These are phyloP conservation scores for Pezizomycotina sp. DNA, from an alignment of 2,329 filamentous ascomycete genomes.

Conservation along the genomic window DNA sequence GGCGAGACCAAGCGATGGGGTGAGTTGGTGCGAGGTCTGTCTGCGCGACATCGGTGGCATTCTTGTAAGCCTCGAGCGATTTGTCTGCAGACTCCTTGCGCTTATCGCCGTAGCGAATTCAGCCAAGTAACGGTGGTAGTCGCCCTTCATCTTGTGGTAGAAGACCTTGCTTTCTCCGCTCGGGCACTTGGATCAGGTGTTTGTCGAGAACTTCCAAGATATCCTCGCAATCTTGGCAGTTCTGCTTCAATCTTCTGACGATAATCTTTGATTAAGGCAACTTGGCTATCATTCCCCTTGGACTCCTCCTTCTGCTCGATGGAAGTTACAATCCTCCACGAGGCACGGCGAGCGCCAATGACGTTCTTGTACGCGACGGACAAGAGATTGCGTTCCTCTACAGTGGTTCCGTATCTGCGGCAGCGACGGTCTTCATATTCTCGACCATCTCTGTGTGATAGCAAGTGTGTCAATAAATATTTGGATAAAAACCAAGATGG, in stretches of 20 bases:
- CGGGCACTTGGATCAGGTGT: slow-evolving; percentile 81
- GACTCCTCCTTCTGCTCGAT: slow-evolving; percentile 99
- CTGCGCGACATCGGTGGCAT: slow-evolving; percentile 94
- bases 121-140: slow-evolving; percentile 89
- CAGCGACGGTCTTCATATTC: slow-evolving; percentile 98
- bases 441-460: slow-evolving; percentile 75
- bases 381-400: slow-evolving; percentile 53
- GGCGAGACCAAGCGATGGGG: slow-evolving; percentile 88
- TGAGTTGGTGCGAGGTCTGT: slow-evolving; percentile 94
- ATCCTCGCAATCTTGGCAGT: slow-evolving; percentile 98
- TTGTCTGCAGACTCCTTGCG: slow-evolving; percentile 74
- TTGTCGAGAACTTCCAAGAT: slow-evolving; percentile 89
- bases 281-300: slow-evolving; percentile 93
- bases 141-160: slow-evolving; percentile 99
- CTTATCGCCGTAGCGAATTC: slow-evolving; percentile 91
- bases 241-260: slow-evolving; percentile 96
- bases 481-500: background rate
- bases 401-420: slow-evolving; percentile 47
- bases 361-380: slow-evolving; percentile 99
- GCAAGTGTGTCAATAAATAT: slow-evolving; percentile 20
- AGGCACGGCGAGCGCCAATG: slow-evolving; percentile 91
- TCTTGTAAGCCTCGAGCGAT: slow-evolving; percentile 96
- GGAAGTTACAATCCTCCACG: slow-evolving; percentile 98
- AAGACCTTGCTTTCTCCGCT: slow-evolving; percentile 98
- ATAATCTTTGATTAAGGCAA: slow-evolving; percentile 86